phyloP scores from a whole-genome alignment of 2,329 filamentous ascomycete species.

The Chalara sp. region DNA sequence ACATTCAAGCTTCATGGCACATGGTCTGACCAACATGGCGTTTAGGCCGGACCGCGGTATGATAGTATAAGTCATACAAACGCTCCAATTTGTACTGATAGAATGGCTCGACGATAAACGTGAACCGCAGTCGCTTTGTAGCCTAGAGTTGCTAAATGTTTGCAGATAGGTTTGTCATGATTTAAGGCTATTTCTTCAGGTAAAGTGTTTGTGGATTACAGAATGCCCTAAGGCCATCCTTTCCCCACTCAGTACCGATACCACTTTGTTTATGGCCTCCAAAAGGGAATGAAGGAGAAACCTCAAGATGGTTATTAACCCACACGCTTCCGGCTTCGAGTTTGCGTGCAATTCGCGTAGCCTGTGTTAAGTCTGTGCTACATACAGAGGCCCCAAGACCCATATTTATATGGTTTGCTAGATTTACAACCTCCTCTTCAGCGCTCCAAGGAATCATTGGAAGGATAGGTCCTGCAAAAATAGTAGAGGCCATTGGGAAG shows the following conservation, averaged over 20 bases:
- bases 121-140: too few species aligned
- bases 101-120: too few species aligned
- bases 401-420: slow-evolving; percentile 44
- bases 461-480: slow-evolving; percentile 1
- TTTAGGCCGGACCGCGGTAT: too few species aligned
- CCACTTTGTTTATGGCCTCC: slow-evolving; percentile 28
- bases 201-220: background rate
- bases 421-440: slow-evolving; percentile 44
- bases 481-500: too few species aligned
- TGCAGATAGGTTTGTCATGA: too few species aligned
- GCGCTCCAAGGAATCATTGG: slow-evolving; percentile 3
- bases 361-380: slow-evolving; percentile 43
- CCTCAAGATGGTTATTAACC: slow-evolving; percentile 48
- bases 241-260: slow-evolving; percentile 24
- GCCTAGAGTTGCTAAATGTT: too few species aligned
- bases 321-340: slow-evolving; percentile 53
- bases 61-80: too few species aligned
- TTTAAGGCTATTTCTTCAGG: too few species aligned
- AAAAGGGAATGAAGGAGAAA: slow-evolving; percentile 34
- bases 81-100: too few species aligned
- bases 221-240: background rate
- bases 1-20: too few species aligned
- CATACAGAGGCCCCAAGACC: slow-evolving; percentile 54
- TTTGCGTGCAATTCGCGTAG: slow-evolving; percentile 43
- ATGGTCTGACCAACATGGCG: too few species aligned